Evolutionary conservation across 2,329 filamentous ascomycete genomes (phyloP), one percentile per base, ranked within the genome.

Genomic region (Gaeumannomyces sp.): DNA sequence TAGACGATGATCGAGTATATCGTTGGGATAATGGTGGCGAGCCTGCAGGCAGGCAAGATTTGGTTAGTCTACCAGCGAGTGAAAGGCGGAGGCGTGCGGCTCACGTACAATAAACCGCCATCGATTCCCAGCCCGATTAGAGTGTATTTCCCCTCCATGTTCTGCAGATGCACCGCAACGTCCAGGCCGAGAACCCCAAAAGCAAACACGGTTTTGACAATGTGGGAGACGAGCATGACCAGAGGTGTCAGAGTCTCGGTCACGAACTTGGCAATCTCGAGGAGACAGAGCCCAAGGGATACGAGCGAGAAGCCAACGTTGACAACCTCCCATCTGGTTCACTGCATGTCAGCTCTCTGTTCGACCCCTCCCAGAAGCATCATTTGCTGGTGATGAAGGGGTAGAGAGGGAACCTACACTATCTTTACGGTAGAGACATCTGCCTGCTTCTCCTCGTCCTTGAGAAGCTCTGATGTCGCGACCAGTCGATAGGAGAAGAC

Each of bases 401-500:
- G 31, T 14, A 38, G 31, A 16, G 29, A 8, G 22, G 22, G 57
- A 8, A 78, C 81, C 75, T 77, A 85, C 83, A 81, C 80, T 68
- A 84, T 73, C 73, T 83, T 79, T 14, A 85, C 76, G 14, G 74
- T 72, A 0, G 81, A 79, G 6, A 76, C 67, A n/a, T 75, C 69
- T 31, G 77, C 78, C 38, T 72, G 74, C 31, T 74, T 72, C 35
- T 79, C 69, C 50, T 77, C 70, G 4, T 79, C 77, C n/a, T 78
- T 71, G 68, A 78, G 80, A 13, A 77, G 74, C 27, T 74, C 74
- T 33, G 81, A 69, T 0, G 81, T 83, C 60, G 79, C 75, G 33
- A 79, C 80, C 10, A 87, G 75, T 16, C 83, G 78, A 73, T 81
- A 84, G 33, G 81, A 76, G 68, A 85, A 86, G 10, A 86, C 72